Percentiles rank a stretch among this genome's conserved stretches.
Conservation (phyloP, 192 early-diverging fungal species). For the Backusella circina region DNA sequence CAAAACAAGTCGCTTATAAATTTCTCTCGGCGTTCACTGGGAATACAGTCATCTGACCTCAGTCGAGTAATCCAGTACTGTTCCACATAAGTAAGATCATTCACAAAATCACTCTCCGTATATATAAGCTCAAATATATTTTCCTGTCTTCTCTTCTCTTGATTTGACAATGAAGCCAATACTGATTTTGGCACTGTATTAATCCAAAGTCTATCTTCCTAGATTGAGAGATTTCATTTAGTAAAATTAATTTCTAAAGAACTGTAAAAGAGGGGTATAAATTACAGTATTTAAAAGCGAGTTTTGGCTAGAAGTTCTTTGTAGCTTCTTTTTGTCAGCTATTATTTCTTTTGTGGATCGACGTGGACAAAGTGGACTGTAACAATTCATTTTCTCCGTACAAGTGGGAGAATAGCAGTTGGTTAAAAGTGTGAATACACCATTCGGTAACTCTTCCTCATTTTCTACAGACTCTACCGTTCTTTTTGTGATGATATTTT, state of each 20-base stretch:
- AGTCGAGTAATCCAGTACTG: conserved; percentile 64
- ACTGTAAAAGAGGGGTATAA: background rate
- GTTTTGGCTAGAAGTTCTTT: background rate
- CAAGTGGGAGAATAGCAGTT: conserved; percentile 96
- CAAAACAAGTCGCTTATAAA: conserved; percentile 63
- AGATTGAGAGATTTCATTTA: background rate
- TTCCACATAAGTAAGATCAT: conserved; percentile 78
- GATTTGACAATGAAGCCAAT: conserved; percentile 60
- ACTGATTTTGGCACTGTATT: conserved; percentile 75
- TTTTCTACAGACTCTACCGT: background rate
- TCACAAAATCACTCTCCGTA: conserved; percentile 89
- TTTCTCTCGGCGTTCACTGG: conserved; percentile 54
- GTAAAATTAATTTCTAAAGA: background rate
- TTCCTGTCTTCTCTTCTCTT: conserved; percentile 89
- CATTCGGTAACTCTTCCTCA: conserved; percentile 58
- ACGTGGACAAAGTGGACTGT: conserved; percentile 85
- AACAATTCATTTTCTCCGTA: conserved; percentile 75
- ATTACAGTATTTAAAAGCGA: background rate
- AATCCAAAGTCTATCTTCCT: conserved; percentile 75
- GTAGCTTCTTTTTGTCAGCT: background rate
- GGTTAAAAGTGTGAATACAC: conserved; percentile 86
- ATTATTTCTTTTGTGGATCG: conserved; percentile 33
- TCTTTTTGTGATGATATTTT: conserved; percentile 19
- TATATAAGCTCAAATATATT: conserved; percentile 90
- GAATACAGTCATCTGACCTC: conserved; percentile 61